Evolutionary conservation across 2,329 filamentous ascomycete genomes (phyloP).

Genomic region (Botryosphaeria agaves): DNA sequence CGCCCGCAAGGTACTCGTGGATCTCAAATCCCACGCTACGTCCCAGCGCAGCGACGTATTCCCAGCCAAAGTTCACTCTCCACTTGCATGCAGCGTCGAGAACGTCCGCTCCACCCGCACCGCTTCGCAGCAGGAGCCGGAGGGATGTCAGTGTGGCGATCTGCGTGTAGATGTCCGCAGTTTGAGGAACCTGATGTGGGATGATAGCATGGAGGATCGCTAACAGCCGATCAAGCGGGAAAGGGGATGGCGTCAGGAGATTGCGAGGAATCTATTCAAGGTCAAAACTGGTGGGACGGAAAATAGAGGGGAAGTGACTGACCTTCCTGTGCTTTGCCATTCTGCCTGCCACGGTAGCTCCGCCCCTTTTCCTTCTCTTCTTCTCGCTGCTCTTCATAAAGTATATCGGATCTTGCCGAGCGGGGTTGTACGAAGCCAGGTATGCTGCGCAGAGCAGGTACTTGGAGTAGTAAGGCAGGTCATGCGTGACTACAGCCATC

Average conservation of each 20-base stretch:
- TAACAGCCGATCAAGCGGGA: conserved; percentile 61
- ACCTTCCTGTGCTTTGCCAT: conserved; percentile 18
- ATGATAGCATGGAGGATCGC: conserved; percentile 58
- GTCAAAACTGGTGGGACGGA: conserved; percentile 2
- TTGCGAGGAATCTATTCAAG: conserved; percentile 51
- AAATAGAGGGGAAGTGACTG: conserved; percentile 8
- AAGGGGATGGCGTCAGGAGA: conserved; percentile 58
- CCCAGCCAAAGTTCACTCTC: conserved; percentile 66
- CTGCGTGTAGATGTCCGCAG: conserved; percentile 31
- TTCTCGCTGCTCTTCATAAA: conserved; percentile 54
- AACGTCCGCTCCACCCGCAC: conserved; percentile 43
- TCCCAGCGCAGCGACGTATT: conserved; percentile 52
- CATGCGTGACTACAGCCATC: conserved; percentile 20
- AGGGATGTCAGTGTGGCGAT: conserved; percentile 59
- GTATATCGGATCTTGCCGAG: conserved; percentile 53
- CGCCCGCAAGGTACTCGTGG: conserved; percentile 52
- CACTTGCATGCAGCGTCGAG: conserved; percentile 56
- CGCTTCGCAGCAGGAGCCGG: conserved; percentile 44
- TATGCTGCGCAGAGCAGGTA: conserved; percentile 62
- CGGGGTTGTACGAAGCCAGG: conserved; percentile 63
- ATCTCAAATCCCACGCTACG: conserved; percentile 62
- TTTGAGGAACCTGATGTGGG: conserved; percentile 23
- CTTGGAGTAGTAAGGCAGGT: conserved; percentile 54
- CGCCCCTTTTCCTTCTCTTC: conserved; percentile 30
- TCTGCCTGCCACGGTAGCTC: conserved; percentile 18